Evolutionary conservation across 352 stramenopile genomes (phyloP).

Genomic region (Phytophthora melonis): DNA sequence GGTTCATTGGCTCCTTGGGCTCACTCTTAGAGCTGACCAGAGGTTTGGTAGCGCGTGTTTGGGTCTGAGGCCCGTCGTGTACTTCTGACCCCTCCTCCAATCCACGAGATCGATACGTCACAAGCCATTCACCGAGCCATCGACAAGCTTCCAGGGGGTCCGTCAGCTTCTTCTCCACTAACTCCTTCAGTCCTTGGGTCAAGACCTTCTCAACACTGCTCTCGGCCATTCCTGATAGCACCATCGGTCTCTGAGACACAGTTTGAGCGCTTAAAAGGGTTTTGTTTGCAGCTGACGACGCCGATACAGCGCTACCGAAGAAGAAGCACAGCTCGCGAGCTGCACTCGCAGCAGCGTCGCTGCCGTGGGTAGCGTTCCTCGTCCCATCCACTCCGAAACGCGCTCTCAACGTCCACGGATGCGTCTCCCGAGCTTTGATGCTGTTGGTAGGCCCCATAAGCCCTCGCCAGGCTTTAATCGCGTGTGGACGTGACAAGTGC

Average conservation of each 20-base stretch:
- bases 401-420: slow-evolving; percentile 70
- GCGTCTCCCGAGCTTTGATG: slow-evolving; percentile 47
- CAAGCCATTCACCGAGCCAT: slow-evolving; percentile 65
- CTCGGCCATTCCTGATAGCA: background rate
- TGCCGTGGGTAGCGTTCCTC: slow-evolving; percentile 86
- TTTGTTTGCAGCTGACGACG: slow-evolving; percentile 14
- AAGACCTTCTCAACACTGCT: slow-evolving; percentile 48
- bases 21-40: background rate
- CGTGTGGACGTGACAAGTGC: slow-evolving; percentile 50
- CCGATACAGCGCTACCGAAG: slow-evolving; percentile 54
- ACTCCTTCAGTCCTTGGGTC: slow-evolving; percentile 46
- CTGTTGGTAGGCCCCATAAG: slow-evolving; percentile 88
- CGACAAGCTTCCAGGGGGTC: slow-evolving; percentile 52
- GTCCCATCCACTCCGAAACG: slow-evolving; percentile 85
- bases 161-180: slow-evolving; percentile 36
- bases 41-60: background rate
- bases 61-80: background rate
- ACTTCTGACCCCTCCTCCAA: slow-evolving; percentile 20
- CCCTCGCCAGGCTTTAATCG: slow-evolving; percentile 70
- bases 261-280: slow-evolving; percentile 5
- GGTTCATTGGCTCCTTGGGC: background rate
- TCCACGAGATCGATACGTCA: slow-evolving; percentile 34
- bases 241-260: slow-evolving; percentile 23
- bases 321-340: slow-evolving; percentile 81
- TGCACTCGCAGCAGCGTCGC: slow-evolving; percentile 65